These are phyloP conservation scores for Solanum rostratum DNA, from an alignment of 257 asterid species.

Conservation along the genomic window DNA sequence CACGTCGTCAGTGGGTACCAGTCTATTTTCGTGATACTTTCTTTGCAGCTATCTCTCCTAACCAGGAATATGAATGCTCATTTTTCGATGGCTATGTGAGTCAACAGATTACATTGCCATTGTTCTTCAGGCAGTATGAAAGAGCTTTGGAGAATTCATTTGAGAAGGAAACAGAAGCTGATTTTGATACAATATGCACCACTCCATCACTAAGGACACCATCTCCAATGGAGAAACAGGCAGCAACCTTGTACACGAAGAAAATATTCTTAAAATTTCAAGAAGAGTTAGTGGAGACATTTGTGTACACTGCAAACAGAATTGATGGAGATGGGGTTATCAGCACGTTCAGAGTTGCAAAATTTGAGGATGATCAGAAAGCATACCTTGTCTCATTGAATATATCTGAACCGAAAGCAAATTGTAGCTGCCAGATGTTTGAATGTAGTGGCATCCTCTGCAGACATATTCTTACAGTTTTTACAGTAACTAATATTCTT, in stretches of 20 bases:
- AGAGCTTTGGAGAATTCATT: slow-evolving; percentile 69
- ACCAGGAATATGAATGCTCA: slow-evolving; percentile 46
- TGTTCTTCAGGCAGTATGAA: slow-evolving; percentile 92
- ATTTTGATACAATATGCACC: slow-evolving; percentile 60
- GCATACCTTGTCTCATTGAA: slow-evolving; percentile 55
- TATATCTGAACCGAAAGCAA: slow-evolving; percentile 57
- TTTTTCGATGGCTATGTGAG: slow-evolving; percentile 81
- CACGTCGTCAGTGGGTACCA: slow-evolving; percentile 84
- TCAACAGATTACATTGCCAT: slow-evolving; percentile 75
- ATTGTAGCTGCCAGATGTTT: slow-evolving; percentile 86
- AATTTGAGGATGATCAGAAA: slow-evolving; percentile 70
- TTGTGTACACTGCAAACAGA: slow-evolving; percentile 83
- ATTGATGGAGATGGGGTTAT: slow-evolving; percentile 55
- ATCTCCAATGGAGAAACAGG: slow-evolving; percentile 95
- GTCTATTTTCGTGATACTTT: slow-evolving; percentile 76
- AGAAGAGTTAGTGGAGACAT: slow-evolving; percentile 89
- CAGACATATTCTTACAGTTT: slow-evolving; percentile 84
- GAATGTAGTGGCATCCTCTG: slow-evolving; percentile 81
- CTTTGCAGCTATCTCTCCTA: slow-evolving; percentile 47
- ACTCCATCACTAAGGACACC: slow-evolving; percentile 76
- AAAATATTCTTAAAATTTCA: slow-evolving; percentile 70
- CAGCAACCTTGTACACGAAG: slow-evolving; percentile 65
- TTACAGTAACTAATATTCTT: slow-evolving; percentile 88
- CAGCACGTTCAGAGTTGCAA: slow-evolving; percentile 80
- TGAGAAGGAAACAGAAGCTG: slow-evolving; percentile 77